Percentiles rank a stretch among this genome's conserved stretches.
Evolutionary conservation across 306 rosid species (phyloP).

Genomic region (Prosopis cineraria): DNA sequence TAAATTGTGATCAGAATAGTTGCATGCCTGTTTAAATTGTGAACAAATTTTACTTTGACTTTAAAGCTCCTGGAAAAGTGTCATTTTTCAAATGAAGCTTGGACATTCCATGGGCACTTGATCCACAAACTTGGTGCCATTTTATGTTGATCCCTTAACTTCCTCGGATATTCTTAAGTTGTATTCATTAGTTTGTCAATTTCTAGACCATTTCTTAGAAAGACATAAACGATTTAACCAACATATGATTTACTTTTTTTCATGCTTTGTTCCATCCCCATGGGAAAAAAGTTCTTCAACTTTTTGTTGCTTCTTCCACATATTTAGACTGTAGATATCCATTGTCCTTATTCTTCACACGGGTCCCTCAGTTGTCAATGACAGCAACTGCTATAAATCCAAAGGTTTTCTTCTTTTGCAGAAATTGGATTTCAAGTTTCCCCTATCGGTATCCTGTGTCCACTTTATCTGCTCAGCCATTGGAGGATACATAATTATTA

Average conservation of each 20-base stretch:
- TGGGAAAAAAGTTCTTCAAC: constrained; percentile 19
- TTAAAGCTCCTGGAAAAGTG: background rate
- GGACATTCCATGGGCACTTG: background rate
- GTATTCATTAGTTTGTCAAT: background rate
- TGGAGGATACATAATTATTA: constrained; percentile 80
- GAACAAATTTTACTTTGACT: background rate
- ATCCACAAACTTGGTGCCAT: constrained; percentile 15
- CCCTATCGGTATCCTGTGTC: constrained; percentile 81
- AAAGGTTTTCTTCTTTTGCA: constrained; percentile 40
- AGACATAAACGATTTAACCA: constrained; percentile 18
- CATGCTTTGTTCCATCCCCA: constrained; percentile 5
- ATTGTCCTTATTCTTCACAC: constrained; percentile 18
- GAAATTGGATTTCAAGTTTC: constrained; percentile 99
- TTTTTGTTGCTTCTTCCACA: constrained; percentile 12
- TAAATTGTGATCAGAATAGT: constrained; percentile 12
- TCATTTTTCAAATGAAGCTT: background rate
- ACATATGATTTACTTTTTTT: constrained; percentile 8
- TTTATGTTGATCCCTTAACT: background rate
- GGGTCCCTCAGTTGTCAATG: constrained; percentile 3
- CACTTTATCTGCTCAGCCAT: constrained; percentile 93
- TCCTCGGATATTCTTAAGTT: constrained; percentile 11
- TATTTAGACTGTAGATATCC: constrained; percentile 5
- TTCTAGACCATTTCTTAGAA: background rate
- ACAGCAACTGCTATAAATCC: background rate
- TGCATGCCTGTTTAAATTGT: constrained; percentile 8